These are phyloP conservation scores for Stylonectria norvegica DNA, from an alignment of 2,329 filamentous ascomycete species.

Conservation along the genomic window DNA sequence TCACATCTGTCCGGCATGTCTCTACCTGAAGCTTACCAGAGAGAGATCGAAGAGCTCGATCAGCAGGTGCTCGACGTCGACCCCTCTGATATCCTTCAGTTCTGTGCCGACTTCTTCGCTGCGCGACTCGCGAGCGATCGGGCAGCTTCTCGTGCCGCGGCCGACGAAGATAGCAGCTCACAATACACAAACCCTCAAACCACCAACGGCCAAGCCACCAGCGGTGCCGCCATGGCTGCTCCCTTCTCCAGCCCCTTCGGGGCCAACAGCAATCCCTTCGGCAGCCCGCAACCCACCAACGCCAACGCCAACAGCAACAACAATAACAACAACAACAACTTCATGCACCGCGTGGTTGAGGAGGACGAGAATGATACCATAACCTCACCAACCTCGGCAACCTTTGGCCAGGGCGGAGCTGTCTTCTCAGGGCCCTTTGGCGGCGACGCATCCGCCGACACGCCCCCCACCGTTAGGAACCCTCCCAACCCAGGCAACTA, in stretches of 20 bases:
- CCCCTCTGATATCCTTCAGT: conserved; percentile 64
- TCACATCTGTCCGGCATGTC: conserved; percentile 32
- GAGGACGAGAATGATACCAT: conserved; percentile 78
- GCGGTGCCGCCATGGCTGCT: too few relatives aligned
- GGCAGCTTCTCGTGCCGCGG: conserved; percentile 26
- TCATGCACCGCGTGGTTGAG: conserved; percentile 63
- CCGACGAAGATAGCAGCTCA: conserved; percentile 6
- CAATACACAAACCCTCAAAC: conserved; percentile 21
- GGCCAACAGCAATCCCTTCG: conserved; percentile 45
- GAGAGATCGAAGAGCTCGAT: conserved; percentile 62
- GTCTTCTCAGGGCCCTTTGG: conserved; percentile 51
- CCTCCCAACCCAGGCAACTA: conserved; percentile 64
- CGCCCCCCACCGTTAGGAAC: conserved; percentile 45
- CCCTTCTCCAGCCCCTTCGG: conserved; percentile 73
- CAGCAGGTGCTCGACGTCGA: conserved; percentile 56
- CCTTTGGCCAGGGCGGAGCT: conserved; percentile 44
- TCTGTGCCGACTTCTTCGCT: conserved; percentile 67
- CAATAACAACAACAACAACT: conserved; percentile 27
- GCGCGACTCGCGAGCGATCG: conserved; percentile 64
- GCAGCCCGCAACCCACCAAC: conserved; percentile 16
- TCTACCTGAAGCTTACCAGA: conserved; percentile 54
- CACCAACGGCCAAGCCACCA: too few relatives aligned
- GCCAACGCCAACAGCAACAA: too few relatives aligned
- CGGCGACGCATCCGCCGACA: conserved; percentile 46
- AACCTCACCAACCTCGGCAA: conserved; percentile 68